Conservation (phyloP, 2,329 filamentous ascomycete species). For the Fusarium tanahbumbuense region DNA sequence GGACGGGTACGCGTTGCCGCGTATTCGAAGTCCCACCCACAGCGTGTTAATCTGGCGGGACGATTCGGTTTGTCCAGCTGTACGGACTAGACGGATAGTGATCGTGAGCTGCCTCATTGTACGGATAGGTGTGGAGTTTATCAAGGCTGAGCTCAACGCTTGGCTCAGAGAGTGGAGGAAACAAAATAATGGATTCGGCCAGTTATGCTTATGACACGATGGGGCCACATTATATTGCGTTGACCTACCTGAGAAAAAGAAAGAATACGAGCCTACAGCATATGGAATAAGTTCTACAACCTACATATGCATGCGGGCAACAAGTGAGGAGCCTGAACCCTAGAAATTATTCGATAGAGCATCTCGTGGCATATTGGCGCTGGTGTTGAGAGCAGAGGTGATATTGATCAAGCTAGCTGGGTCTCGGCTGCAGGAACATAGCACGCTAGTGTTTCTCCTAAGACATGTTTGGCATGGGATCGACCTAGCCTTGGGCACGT, state of each 20-base stretch:
- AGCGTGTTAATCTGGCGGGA: constrained; percentile 1
- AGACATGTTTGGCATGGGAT: constrained; percentile 33
- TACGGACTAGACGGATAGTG: neutral
- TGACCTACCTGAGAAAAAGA: constrained; percentile 6
- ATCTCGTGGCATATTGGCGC: constrained; percentile 10
- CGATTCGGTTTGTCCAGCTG: neutral
- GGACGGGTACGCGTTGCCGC: constrained; percentile 10
- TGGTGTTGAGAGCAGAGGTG: constrained; percentile 12
- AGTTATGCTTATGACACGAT: neutral
- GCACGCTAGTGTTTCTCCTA: constrained; percentile 52
- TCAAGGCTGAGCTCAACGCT: constrained; percentile 6
- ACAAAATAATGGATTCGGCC: neutral
- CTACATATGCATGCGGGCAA: neutral
- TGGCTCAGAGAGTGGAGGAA: constrained; percentile 10
- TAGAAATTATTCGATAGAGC: constrained; percentile 5
- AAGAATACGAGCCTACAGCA: neutral
- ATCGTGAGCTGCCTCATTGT: neutral
- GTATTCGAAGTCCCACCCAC: neutral
- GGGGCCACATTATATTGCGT: constrained; percentile 10
- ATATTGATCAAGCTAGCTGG: constrained; percentile 15
- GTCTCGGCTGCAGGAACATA: constrained; percentile 47
- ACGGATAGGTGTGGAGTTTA: neutral
- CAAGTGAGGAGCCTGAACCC: constrained; percentile 10
- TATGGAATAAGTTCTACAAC: neutral
- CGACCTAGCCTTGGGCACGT: neutral